Conservation (phyloP, 78 protist genomes). For the Dictyostelium intermedium region DNA sequence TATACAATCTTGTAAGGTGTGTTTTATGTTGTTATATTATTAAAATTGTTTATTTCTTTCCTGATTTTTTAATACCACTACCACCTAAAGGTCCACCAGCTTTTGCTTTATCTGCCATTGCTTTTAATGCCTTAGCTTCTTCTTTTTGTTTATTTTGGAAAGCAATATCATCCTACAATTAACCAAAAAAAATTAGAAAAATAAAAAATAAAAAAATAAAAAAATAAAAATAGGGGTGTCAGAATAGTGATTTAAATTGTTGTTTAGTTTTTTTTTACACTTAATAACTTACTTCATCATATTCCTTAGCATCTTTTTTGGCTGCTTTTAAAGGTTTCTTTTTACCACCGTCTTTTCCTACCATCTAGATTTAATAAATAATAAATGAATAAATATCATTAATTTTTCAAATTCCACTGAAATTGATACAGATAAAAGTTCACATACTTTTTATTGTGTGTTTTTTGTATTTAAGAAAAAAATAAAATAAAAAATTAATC, state of each 20-base stretch:
- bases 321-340: constrained; percentile 78
- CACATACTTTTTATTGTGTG: background rate
- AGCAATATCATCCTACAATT: constrained; percentile 69
- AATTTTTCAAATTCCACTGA: background rate
- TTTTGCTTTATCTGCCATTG: constrained; percentile 70
- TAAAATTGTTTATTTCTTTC: constrained; percentile 51
- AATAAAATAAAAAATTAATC: too few relatives aligned
- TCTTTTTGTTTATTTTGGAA: constrained; percentile 73
- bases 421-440: background rate
- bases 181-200: too few relatives aligned
- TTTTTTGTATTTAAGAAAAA: background rate
- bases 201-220: too few relatives aligned
- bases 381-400: too few relatives aligned
- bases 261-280: background rate
- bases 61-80: constrained; percentile 74
- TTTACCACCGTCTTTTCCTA: constrained; percentile 31
- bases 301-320: constrained; percentile 79
- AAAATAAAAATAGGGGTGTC: too few relatives aligned
- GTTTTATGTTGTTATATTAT: too few relatives aligned
- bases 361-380: background rate
- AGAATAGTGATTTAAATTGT: too few relatives aligned
- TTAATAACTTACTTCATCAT: constrained; percentile 58
- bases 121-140: constrained; percentile 62
- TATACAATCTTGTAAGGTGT: too few relatives aligned
- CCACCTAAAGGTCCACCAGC: constrained; percentile 74